A percentile compares a stretch with the other conserved stretches of the same genome.
phyloP scores from a whole-genome alignment of 2,329 filamentous ascomycete genomes.

The Acrodontium crateriforme region DNA sequence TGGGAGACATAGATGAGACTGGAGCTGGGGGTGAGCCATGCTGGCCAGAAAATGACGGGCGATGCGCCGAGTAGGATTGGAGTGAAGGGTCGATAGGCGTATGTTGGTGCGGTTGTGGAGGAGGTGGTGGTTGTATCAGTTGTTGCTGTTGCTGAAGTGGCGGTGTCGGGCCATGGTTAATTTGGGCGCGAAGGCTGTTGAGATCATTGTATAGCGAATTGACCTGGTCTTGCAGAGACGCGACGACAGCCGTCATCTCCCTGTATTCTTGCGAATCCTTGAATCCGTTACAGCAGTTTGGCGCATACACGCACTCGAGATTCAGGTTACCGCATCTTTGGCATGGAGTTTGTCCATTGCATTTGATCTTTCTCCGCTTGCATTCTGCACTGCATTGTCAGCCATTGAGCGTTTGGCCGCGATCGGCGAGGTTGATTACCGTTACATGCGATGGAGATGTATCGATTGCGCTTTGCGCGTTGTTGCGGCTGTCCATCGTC shows the following conservation, averaged over 20 bases:
- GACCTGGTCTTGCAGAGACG: slow-evolving; percentile 69
- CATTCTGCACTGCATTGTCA: slow-evolving; percentile 31
- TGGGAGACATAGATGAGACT: slow-evolving; percentile 17
- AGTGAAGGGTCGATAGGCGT: slow-evolving; percentile 23
- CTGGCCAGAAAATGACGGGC: slow-evolving; percentile 7
- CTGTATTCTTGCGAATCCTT: slow-evolving; percentile 90
- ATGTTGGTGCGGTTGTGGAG: slow-evolving; percentile 7
- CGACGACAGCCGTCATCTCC: slow-evolving; percentile 61
- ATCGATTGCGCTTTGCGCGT: slow-evolving; percentile 50
- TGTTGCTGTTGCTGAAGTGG: slow-evolving; percentile 6
- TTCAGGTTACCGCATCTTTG: slow-evolving; percentile 51
- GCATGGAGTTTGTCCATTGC: slow-evolving; percentile 52
- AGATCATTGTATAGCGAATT: slow-evolving; percentile 61
- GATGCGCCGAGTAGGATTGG: slow-evolving; percentile 12
- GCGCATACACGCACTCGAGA: slow-evolving; percentile 50
- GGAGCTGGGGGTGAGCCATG: slow-evolving; percentile 12
- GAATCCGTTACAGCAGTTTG: slow-evolving; percentile 65
- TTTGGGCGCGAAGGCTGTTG: slow-evolving; percentile 46
- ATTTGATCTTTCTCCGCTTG: slow-evolving; percentile 54
- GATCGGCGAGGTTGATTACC: slow-evolving; percentile 18
- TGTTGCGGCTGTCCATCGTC: slow-evolving; percentile 26
- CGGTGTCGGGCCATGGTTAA: slow-evolving; percentile 21
- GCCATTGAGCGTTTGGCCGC: neutral
- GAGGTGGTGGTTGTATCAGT: slow-evolving; percentile 1
- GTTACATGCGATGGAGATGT: slow-evolving; percentile 53